Percentiles rank a stretch among this genome's conserved stretches.
Conservation (phyloP, 129 eudicot genomes). For the Logfia minima region DNA sequence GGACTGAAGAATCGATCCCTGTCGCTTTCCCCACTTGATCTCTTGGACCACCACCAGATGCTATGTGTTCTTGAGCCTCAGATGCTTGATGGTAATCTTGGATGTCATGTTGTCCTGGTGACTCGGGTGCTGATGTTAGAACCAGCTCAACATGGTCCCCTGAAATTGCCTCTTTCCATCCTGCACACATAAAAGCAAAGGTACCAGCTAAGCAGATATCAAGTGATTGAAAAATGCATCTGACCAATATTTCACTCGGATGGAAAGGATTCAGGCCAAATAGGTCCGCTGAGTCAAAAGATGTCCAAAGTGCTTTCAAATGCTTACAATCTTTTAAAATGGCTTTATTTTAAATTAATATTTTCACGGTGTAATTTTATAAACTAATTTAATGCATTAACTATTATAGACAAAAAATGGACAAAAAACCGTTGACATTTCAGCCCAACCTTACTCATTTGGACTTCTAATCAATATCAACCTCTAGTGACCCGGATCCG, state of each 20-base stretch:
- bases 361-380: no score
- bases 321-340: no score
- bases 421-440: no score
- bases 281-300: no score
- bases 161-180: constrained; percentile 83
- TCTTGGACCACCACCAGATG: constrained; percentile 9
- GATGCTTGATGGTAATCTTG: constrained; percentile 27
- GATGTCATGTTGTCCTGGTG: constrained; percentile 23
- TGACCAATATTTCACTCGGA: not conserved
- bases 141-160: constrained; percentile 65
- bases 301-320: no score
- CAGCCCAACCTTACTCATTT: no score
- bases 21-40: constrained; percentile 18
- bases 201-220: constrained; percentile 3
- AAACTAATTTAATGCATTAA: no score
- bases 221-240: not conserved
- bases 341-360: no score
- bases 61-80: constrained; percentile 18
- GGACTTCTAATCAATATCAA: no score
- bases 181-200: constrained; percentile 30
- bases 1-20: constrained; percentile 23
- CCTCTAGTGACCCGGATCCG: no score
- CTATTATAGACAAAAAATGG: no score
- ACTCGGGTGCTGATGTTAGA: constrained; percentile 37
- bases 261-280: no score